A percentile compares a stretch with the other conserved stretches of the same genome.
Conservation (phyloP, 177 flowering plant genomes). For the Telopea speciosissima region DNA sequence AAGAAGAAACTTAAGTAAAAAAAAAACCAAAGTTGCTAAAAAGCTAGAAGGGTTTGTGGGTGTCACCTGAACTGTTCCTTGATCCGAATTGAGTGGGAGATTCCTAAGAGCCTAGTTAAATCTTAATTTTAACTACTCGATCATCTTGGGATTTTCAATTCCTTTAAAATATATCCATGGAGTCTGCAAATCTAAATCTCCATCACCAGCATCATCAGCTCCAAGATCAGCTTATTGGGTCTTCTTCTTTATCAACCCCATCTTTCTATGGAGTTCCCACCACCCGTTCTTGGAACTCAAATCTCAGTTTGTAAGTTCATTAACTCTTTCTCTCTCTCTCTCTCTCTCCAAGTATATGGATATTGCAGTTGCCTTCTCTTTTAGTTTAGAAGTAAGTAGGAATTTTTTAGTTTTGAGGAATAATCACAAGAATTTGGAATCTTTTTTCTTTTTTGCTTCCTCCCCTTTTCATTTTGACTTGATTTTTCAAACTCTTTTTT, state of each 20-base stretch:
- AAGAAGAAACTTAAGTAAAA: conserved; percentile 38
- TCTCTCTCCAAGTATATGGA: conserved; percentile 1
- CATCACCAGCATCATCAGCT: conserved; percentile 48
- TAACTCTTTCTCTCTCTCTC: conserved; percentile 6
- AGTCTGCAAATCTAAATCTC: conserved; percentile 49
- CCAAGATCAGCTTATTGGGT: conserved; percentile 41
- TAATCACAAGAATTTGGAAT: conserved; percentile 13
- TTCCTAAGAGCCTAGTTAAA: conserved; percentile 29
- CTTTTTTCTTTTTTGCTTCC: background rate
- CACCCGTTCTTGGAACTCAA: conserved; percentile 46
- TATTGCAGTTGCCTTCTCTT: conserved; percentile 8
- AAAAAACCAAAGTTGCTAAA: conserved; percentile 31
- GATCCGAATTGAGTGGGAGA: conserved; percentile 39
- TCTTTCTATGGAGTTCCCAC: conserved; percentile 34
- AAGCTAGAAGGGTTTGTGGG: conserved; percentile 36
- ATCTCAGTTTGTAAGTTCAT: conserved; percentile 48
- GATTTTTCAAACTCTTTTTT: background rate
- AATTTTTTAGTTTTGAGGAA: background rate
- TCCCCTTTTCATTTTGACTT: background rate
- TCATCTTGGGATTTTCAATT: conserved; percentile 86
- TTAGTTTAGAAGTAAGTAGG: background rate
- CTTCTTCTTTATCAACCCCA: conserved; percentile 42
- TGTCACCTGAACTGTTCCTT: conserved; percentile 53
- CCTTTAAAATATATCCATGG: conserved; percentile 40
- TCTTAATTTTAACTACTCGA: conserved; percentile 13